phyloP scores from a whole-genome alignment of 2,329 filamentous ascomycete genomes.

The Fusarium irregulare region DNA sequence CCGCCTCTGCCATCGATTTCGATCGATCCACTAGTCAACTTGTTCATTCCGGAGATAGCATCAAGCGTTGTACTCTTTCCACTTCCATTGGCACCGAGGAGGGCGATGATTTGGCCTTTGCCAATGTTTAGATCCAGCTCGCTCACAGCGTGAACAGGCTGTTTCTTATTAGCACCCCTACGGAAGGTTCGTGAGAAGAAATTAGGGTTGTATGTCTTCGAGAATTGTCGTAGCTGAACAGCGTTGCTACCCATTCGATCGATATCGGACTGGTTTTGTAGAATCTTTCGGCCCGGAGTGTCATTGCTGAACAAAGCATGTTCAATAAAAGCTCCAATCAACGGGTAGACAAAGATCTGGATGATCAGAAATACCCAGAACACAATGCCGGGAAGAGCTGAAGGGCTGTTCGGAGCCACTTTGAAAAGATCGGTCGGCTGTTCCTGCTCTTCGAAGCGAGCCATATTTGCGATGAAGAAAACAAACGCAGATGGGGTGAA shows the following conservation, averaged over 20 bases:
- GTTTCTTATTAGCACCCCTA: constrained; percentile 56
- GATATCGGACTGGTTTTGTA: constrained; percentile 50
- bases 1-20: constrained; percentile 81
- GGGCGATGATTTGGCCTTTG: constrained; percentile 84
- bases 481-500: constrained; percentile 92
- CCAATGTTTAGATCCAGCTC: constrained; percentile 76
- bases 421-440: constrained; percentile 70
- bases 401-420: constrained; percentile 72
- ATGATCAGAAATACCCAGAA: constrained; percentile 82
- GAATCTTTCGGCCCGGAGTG: constrained; percentile 67
- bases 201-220: constrained; percentile 80
- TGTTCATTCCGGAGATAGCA: constrained; percentile 84
- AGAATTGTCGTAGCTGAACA: constrained; percentile 77
- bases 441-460: constrained; percentile 77
- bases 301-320: constrained; percentile 79
- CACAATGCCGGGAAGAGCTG: constrained; percentile 76
- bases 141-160: constrained; percentile 82
- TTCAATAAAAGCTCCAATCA: constrained; percentile 81
- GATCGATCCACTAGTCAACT: constrained; percentile 80
- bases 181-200: constrained; percentile 66
- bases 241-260: constrained; percentile 58
- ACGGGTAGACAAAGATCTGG: constrained; percentile 81
- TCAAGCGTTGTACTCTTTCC: constrained; percentile 93
- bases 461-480: constrained; percentile 80
- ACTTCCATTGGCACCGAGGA: constrained; percentile 89